Evolutionary conservation across 768 basidiomycete species (phyloP), one percentile per base, ranked within the genome.

Genomic region (Hemileccinum impolitum): DNA sequence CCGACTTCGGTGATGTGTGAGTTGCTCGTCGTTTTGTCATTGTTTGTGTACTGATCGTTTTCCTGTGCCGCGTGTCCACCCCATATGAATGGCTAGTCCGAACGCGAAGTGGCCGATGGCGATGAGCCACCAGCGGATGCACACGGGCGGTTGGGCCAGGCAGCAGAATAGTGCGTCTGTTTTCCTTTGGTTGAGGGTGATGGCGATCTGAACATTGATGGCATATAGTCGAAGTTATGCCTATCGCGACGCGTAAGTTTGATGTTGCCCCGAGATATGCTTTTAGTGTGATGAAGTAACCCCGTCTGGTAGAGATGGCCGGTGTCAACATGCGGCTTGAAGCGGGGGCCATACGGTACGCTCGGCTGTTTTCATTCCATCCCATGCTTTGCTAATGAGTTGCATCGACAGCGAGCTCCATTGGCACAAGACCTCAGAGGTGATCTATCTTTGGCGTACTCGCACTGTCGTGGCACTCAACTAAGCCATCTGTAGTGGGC

Each of bases 21-120:
- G 72, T 45, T 0, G 3, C n/a, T 39, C 13, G 14, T 8, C 40
- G 17, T 8, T 47, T 50, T 31, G 32, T n/a, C 26, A 6, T 8
- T 13, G n/a, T 15, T 19, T 12, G 37, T 17, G 23, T 6, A 6
- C 23, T 23, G 23, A 23, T n/a, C n/a, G n/a, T n/a, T n/a, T n/a
- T n/a, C n/a, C n/a, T n/a, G n/a, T n/a, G n/a, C n/a, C n/a, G n/a
- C n/a, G n/a, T n/a, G n/a, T n/a, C n/a, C n/a, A n/a, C n/a, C n/a
- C n/a, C n/a, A n/a, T n/a, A n/a, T n/a, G n/a, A n/a, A n/a, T n/a
- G n/a, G n/a, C n/a, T 47, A 73, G 67, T 3, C 48, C 56, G 5
- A 82, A 82, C 49, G 68, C 68, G 45, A 84, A 82, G 55, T 84
- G 82, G 83, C 75, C 80, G 0, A 77, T 82, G 59, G 69, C 75